Conservation (phyloP, 2,329 filamentous ascomycete species). For the Daldinia sp. region DNA sequence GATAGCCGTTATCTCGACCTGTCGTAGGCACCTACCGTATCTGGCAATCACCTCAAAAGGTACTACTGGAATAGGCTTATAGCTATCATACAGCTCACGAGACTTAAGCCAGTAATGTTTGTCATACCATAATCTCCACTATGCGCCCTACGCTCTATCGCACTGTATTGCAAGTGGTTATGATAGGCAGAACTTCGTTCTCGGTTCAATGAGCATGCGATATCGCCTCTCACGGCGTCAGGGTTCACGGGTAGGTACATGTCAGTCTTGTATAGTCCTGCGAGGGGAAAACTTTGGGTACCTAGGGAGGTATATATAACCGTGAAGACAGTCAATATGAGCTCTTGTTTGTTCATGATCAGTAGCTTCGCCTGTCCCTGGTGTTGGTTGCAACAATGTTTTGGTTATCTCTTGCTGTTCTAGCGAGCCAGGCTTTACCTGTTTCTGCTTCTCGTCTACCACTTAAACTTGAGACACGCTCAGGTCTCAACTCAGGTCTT, state of each 20-base stretch:
- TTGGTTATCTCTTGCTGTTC: constrained; percentile 32
- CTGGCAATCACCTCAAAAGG: constrained; percentile 26
- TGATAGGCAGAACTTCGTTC: constrained; percentile 9
- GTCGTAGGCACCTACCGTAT: constrained; percentile 36
- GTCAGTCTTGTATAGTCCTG: constrained; percentile 8
- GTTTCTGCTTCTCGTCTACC: constrained; percentile 39
- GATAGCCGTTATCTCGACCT: constrained; percentile 33
- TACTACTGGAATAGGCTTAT: constrained; percentile 28
- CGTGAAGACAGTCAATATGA: constrained; percentile 4
- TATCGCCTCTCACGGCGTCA: constrained; percentile 6
- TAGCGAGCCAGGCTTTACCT: constrained; percentile 28
- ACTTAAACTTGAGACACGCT: constrained; percentile 54
- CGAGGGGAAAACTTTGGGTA: constrained; percentile 3
- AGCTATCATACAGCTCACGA: constrained; percentile 17
- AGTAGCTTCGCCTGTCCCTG: constrained; percentile 5
- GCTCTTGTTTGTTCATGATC: constrained; percentile 6
- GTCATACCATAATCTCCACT: constrained; percentile 17
- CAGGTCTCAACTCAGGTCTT: constrained; percentile 51
- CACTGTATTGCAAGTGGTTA: background rate
- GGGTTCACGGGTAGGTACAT: constrained; percentile 7
- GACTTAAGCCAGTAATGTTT: constrained; percentile 18
- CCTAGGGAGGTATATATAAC: constrained; percentile 27
- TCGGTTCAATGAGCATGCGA: constrained; percentile 22
- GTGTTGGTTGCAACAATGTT: constrained; percentile 23
- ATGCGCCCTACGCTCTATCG: constrained; percentile 27